phyloP scores from a whole-genome alignment of 202 grass and related monocot genomes.

The Panicum virgatum region DNA sequence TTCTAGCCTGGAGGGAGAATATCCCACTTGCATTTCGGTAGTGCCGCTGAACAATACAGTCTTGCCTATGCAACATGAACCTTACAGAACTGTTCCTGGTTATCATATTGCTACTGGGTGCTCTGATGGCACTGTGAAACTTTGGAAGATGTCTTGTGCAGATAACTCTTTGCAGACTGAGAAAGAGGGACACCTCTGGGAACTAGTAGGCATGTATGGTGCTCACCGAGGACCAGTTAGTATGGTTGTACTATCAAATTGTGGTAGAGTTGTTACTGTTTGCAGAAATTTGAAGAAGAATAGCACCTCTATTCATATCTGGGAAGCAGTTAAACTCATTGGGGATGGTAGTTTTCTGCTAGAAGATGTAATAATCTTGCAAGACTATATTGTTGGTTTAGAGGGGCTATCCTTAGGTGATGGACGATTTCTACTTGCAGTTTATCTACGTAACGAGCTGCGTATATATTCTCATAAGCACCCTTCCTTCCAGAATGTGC shows the following conservation, averaged over 20 bases:
- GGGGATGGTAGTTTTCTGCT: conserved; percentile 72
- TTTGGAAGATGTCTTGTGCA: conserved; percentile 68
- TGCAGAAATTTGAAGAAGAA: conserved; percentile 48
- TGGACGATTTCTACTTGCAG: conserved; percentile 76
- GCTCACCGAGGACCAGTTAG: conserved; percentile 60
- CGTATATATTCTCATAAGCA: conserved; percentile 75
- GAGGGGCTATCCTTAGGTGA: conserved; percentile 80
- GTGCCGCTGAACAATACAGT: conserved; percentile 46
- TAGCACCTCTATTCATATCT: conserved; percentile 67
- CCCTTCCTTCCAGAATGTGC: conserved; percentile 52
- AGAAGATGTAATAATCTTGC: conserved; percentile 64
- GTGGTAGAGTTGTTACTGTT: conserved; percentile 76
- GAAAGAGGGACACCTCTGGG: conserved; percentile 56
- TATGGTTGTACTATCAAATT: conserved; percentile 64
- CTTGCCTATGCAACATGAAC: conserved; percentile 50
- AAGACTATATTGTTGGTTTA: conserved; percentile 69
- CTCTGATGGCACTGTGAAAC: conserved; percentile 75
- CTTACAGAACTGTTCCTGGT: conserved; percentile 44
- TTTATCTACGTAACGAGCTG: conserved; percentile 70
- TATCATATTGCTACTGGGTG: conserved; percentile 88
- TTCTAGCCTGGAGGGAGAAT: conserved; percentile 45
- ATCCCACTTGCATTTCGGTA: conserved; percentile 68
- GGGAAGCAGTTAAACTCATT: conserved; percentile 69
- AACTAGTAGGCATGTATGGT: conserved; percentile 72
- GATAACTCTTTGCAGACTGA: conserved; percentile 48